Conservation (phyloP, 306 rosid genomes). For the cucumber (Cucumis sativus) region DNA sequence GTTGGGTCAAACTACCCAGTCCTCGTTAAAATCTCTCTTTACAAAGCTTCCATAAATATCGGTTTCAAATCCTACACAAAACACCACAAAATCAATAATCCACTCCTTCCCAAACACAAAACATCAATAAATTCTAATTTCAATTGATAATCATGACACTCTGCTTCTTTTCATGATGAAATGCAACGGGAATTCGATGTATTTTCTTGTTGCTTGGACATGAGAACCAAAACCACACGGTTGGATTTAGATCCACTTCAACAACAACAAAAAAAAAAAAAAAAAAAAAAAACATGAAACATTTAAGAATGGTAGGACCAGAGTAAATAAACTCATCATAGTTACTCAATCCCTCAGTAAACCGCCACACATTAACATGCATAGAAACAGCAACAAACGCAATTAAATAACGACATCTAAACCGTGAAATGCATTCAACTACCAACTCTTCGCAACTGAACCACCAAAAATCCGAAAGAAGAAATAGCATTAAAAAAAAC, state of each 20-base stretch:
- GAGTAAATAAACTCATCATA: neutral
- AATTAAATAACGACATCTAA: neutral
- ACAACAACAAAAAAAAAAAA: no score
- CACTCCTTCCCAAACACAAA: neutral
- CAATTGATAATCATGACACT: neutral
- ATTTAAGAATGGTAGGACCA: neutral
- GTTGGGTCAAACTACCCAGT: neutral
- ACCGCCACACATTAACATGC: neutral
- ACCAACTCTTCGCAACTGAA: neutral
- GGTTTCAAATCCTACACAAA: constrained; percentile 4
- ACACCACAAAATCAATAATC: neutral
- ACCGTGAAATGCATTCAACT: neutral
- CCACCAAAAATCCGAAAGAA: neutral
- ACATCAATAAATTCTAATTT: neutral
- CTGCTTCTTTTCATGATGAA: neutral
- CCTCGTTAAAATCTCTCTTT: neutral
- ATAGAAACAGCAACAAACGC: neutral
- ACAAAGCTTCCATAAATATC: constrained; percentile 4
- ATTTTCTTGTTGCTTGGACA: neutral
- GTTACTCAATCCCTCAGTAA: neutral
- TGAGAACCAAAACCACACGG: neutral
- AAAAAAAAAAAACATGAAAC: neutral
- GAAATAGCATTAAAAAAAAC: neutral
- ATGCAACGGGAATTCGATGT: neutral
- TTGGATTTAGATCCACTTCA: neutral